These are phyloP conservation scores for Berberis vulgaris DNA, from an alignment of 164 flowering plant genomes.

Conservation along the genomic window DNA sequence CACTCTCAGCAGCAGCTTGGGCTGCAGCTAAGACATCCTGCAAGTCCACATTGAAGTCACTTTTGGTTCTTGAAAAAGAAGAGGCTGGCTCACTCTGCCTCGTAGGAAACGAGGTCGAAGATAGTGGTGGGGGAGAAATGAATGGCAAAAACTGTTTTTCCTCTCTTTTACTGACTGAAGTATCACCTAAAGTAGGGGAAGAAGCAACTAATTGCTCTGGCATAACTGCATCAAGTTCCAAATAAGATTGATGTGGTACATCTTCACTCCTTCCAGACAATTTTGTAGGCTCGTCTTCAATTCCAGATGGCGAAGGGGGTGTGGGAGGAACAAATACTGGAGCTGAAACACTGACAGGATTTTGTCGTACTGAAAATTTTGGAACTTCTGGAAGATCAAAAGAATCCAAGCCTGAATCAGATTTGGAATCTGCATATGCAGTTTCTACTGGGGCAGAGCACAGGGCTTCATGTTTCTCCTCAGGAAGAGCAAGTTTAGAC, in stretches of 20 bases:
- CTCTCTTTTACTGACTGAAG: slow-evolving; percentile 16
- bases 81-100: slow-evolving; percentile 11
- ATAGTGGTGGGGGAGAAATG: slow-evolving; percentile 41
- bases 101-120: slow-evolving; percentile 28
- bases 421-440: slow-evolving; percentile 30
- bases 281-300: slow-evolving; percentile 18
- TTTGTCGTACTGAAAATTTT: slow-evolving; percentile 33
- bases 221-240: slow-evolving; percentile 20
- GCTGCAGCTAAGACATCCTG: slow-evolving; percentile 92
- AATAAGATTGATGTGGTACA: slow-evolving; percentile 5
- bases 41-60: slow-evolving; percentile 39
- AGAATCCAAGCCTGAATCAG: slow-evolving; percentile 45
- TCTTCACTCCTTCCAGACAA: slow-evolving; percentile 15
- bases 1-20: slow-evolving; percentile 77
- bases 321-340: slow-evolving; percentile 23
- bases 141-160: slow-evolving; percentile 65
- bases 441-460: slow-evolving; percentile 23
- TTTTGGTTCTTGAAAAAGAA: slow-evolving; percentile 21
- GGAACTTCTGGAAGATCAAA: slow-evolving; percentile 89
- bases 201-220: slow-evolving; percentile 13
- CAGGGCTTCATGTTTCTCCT: slow-evolving; percentile 54
- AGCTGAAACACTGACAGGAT: slow-evolving; percentile 18
- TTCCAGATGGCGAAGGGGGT: slow-evolving; percentile 20
- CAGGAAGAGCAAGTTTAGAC: slow-evolving; percentile 61
- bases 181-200: slow-evolving; percentile 11